These are phyloP conservation scores for Plasmodium cynomolgi DNA, from an alignment of 169 alveolate genomes.

Conservation along the genomic window DNA sequence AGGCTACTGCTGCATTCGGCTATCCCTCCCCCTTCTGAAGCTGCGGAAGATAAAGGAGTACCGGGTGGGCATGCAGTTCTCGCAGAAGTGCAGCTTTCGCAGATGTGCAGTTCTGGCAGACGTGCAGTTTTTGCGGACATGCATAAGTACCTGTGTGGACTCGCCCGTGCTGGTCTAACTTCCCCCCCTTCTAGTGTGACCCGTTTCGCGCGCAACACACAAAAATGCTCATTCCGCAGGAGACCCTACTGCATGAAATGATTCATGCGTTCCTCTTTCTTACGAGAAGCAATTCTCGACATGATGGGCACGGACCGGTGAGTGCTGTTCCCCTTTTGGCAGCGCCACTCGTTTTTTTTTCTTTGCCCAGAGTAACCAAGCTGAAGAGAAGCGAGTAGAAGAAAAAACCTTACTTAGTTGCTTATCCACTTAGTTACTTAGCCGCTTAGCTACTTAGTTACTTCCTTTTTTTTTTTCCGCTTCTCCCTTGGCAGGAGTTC, in stretches of 20 bases:
- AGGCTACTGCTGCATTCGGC: slow-evolving; percentile 91
- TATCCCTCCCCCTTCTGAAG: slow-evolving; percentile 93
- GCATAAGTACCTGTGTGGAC: neutral
- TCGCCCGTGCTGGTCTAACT: neutral
- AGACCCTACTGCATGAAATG: slow-evolving; percentile 96
- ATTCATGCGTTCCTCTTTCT: slow-evolving; percentile 95
- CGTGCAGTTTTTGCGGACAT: neutral
- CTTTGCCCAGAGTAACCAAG: neutral
- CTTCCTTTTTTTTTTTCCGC: neutral
- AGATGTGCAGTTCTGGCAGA: no score
- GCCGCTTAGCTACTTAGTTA: neutral
- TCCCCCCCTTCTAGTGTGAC: neutral
- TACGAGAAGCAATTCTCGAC: slow-evolving; percentile 80
- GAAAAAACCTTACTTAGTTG: neutral
- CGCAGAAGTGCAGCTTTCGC: no score
- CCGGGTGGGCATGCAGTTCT: slow-evolving; percentile 75
- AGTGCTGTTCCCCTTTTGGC: slow-evolving; percentile 50
- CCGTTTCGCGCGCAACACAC: neutral
- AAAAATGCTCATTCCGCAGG: slow-evolving; percentile 74
- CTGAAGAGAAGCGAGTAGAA: neutral
- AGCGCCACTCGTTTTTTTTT: neutral
- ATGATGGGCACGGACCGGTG: slow-evolving; percentile 93
- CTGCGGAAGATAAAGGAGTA: slow-evolving; percentile 91
- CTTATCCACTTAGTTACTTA: no score
- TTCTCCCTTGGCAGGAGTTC: slow-evolving; percentile 83